Percentiles rank a stretch among this genome's conserved stretches.
phyloP scores from a whole-genome alignment of 768 basidiomycete species.

The Phanerodontia chrysosporium region DNA sequence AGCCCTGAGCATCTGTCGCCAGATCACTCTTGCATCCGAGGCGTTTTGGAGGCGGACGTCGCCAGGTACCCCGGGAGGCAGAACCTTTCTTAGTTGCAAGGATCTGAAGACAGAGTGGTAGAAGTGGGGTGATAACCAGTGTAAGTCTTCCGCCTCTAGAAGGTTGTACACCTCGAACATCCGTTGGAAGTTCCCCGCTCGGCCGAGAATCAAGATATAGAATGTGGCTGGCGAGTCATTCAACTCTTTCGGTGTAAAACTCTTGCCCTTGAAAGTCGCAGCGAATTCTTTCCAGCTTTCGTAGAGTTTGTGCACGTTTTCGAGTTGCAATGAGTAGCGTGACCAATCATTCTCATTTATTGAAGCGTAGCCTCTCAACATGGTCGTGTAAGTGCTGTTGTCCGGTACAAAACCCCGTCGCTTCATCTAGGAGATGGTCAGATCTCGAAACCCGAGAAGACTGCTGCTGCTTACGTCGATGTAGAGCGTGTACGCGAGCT shows the following conservation, averaged over 20 bases:
- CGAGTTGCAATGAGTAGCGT: conserved; percentile 53
- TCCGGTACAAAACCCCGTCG: conserved; percentile 73
- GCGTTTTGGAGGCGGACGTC: conserved; percentile 39
- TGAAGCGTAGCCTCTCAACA: conserved; percentile 60
- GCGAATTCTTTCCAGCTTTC: conserved; percentile 50
- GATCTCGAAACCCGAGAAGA: background rate
- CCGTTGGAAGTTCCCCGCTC: conserved; percentile 53
- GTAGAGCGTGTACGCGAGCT: conserved; percentile 62
- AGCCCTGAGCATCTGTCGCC: conserved; percentile 59
- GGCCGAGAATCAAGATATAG: conserved; percentile 63
- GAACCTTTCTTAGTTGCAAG: conserved; percentile 23
- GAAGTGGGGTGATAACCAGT: conserved; percentile 52
- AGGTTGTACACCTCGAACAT: conserved; percentile 75
- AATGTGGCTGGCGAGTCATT: too few relatives aligned
- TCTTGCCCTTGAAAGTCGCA: conserved; percentile 44
- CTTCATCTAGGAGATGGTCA: conserved; percentile 61
- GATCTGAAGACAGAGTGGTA: conserved; percentile 67
- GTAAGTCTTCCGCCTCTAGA: conserved; percentile 60
- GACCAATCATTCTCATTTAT: conserved; percentile 53
- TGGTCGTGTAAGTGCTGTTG: conserved; percentile 60
- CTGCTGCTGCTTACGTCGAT: conserved; percentile 45
- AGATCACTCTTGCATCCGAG: conserved; percentile 66
- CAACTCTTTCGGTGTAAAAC: conserved; percentile 38
- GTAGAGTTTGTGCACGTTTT: conserved; percentile 57
- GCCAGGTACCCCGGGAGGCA: conserved; percentile 15